These are phyloP conservation scores for Fusarium setosum DNA, from an alignment of 2,329 filamentous ascomycete species.

Conservation along the genomic window DNA sequence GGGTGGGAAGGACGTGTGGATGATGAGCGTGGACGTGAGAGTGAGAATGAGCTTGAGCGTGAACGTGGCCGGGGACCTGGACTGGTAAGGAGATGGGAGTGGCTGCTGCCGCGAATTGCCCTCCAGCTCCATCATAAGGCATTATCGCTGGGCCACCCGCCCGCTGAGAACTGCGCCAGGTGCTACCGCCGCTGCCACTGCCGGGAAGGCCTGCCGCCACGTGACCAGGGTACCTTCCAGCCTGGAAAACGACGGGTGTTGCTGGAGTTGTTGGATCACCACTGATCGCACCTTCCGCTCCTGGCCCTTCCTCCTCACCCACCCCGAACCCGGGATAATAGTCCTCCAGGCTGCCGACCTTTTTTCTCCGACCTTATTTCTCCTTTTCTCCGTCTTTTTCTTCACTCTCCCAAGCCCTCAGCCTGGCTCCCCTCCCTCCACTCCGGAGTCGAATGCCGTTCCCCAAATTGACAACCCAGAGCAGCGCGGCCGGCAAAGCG, in stretches of 20 bases:
- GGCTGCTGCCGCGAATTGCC: conserved; percentile 20
- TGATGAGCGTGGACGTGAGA: conserved; percentile 18
- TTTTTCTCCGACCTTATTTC: neutral
- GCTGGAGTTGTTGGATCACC: conserved; percentile 9
- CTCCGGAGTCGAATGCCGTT: neutral
- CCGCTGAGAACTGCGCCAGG: conserved; percentile 32
- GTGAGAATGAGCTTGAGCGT: conserved; percentile 15
- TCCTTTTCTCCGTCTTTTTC: conserved; percentile 5
- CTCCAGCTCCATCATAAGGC: conserved; percentile 23
- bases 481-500: conserved; percentile 9
- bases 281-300: conserved; percentile 5
- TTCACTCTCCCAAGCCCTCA: neutral
- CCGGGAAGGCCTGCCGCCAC: conserved; percentile 25
- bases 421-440: neutral
- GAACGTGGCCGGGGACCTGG: conserved; percentile 3
- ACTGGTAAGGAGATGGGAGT: neutral
- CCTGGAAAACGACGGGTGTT: conserved; percentile 24
- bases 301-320: conserved; percentile 21
- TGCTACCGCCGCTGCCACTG: conserved; percentile 17
- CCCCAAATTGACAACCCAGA: conserved; percentile 12
- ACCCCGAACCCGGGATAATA: conserved; percentile 36
- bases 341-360: conserved; percentile 24
- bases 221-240: conserved; percentile 22
- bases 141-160: conserved; percentile 21
- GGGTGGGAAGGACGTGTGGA: conserved; percentile 5